phyloP scores from a whole-genome alignment of 192 early-diverging fungal species.

The Haplosporangium gracile region DNA sequence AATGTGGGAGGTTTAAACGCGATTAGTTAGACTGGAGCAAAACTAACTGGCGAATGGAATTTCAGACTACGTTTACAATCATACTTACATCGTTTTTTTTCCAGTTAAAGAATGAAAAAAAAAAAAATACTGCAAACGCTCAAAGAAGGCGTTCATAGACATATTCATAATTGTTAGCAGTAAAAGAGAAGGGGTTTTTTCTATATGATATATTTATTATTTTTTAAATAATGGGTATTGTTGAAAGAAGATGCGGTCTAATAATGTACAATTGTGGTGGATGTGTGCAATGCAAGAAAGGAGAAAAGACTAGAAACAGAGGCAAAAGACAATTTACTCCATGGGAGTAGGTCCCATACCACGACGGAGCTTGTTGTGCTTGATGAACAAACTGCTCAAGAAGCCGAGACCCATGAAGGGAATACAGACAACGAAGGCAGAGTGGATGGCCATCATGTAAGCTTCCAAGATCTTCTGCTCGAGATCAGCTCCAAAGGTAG shows the following conservation, averaged over 20 bases:
- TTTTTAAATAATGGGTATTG: neutral
- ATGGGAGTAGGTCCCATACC: slow-evolving; percentile 13
- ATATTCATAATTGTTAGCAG: neutral
- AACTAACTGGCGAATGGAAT: too few species aligned
- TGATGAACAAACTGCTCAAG: slow-evolving; percentile 55
- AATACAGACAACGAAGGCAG: slow-evolving; percentile 63
- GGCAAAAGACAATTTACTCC: slow-evolving; percentile 17
- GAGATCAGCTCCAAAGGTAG: slow-evolving; percentile 48
- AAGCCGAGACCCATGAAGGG: slow-evolving; percentile 64
- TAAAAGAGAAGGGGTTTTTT: neutral
- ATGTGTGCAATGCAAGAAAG: neutral
- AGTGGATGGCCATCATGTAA: slow-evolving; percentile 63
- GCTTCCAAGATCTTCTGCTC: slow-evolving; percentile 56
- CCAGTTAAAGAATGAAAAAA: too few species aligned
- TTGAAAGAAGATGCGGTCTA: neutral
- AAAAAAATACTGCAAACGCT: too few species aligned
- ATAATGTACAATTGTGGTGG: neutral
- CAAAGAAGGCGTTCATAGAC: too few species aligned
- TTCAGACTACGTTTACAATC: too few species aligned
- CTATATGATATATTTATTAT: neutral
- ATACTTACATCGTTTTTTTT: too few species aligned
- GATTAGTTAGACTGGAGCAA: too few species aligned
- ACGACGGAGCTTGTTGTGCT: slow-evolving; percentile 47
- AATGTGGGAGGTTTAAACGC: too few species aligned
- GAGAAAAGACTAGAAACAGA: neutral